phyloP scores from a whole-genome alignment of 257 asterid species.

The Jasminum sambac region DNA sequence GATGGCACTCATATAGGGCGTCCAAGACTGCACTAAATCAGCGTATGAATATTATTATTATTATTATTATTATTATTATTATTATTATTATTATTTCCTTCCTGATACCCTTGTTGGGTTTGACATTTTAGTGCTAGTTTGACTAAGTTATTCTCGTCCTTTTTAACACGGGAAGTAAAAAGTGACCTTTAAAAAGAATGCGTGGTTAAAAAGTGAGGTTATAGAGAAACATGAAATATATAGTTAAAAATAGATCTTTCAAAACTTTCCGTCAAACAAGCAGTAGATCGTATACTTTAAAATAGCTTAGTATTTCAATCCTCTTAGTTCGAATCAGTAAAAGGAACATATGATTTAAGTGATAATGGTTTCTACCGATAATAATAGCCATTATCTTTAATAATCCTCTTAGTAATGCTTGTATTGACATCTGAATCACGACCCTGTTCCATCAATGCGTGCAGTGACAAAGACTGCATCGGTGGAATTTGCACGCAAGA shows the following conservation, averaged over 20 bases:
- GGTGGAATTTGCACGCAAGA: slow-evolving; percentile 72
- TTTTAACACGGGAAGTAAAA: too few relatives aligned
- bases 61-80: too few relatives aligned
- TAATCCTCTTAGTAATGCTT: background rate
- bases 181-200: too few relatives aligned
- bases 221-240: too few relatives aligned
- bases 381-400: background rate
- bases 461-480: slow-evolving; percentile 77
- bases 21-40: slow-evolving; percentile 90
- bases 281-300: too few relatives aligned
- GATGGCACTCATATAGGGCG: slow-evolving; percentile 95
- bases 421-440: background rate
- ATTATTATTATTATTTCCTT: background rate
- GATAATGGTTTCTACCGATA: background rate
- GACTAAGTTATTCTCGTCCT: too few relatives aligned
- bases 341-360: background rate
- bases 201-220: too few relatives aligned
- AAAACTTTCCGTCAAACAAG: too few relatives aligned
- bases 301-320: background rate
- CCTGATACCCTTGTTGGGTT: background rate
- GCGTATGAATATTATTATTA: slow-evolving; percentile 50
- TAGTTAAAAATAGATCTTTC: too few relatives aligned
- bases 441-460: background rate
- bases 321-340: background rate
- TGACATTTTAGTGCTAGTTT: background rate